Evolutionary conservation across 768 basidiomycete genomes (phyloP), one percentile per base, ranked within the genome.

Genomic region (Tylopilus intermedius): DNA sequence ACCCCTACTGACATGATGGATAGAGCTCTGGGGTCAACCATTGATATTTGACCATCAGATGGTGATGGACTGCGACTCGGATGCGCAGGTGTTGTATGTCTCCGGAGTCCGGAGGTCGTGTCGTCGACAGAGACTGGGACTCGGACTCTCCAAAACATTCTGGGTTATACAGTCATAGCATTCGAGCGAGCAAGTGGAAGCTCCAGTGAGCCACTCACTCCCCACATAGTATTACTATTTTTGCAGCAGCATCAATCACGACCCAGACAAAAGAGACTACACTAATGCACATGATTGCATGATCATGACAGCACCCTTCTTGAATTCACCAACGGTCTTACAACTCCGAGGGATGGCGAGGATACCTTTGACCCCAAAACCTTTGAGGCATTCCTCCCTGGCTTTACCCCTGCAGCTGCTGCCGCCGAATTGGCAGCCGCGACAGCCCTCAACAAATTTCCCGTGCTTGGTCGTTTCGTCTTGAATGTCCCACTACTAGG

Each of bases 31-130:
- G 82, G 88, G 88, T 1, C 89, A 89, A 1, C 82, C 84, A 1
- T 70, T 89, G 32, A 72, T 90, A 38, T 87, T 83, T 57, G 90
- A 91, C 63, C 89, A 90, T 59, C 87, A 89, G 67, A 86, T 91
- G 82, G 83, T 73, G 30, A 80, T 90, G 61, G 89, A 91, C 59
- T 76, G 76, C 38, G 83, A 18, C 18, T 18, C 18, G 18, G 18
- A 84, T 4, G 69, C 78, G 0, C 88, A 89, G 63, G 79, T 83
- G 3, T 62, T 92, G 7, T 91, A 90, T 54, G 79, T 89, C 7
- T 87, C 81, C 56, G 89, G 90, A 8, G 90, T 87, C 81, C 56
- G 89, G 90, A 8, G 90, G 90, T 1, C 79, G 85, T 14, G 73
- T 89, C 4, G 79, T 85, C 14, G 85, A 87, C 56, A 81, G 79